Conservation (phyloP, 306 rosid species). For the Trifolium subterraneum region DNA sequence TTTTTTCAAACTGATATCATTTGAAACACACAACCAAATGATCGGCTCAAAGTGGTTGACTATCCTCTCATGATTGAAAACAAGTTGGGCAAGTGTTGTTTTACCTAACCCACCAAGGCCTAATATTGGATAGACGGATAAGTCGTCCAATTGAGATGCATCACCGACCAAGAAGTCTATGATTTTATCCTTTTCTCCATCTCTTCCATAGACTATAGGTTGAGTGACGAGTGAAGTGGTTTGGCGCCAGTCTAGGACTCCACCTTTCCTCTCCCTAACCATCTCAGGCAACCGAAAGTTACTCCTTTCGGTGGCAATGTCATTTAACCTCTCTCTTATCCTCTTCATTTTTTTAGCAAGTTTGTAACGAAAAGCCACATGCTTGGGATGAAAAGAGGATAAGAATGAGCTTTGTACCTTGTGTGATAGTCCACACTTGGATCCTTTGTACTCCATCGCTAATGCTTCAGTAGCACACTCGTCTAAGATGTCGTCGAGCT, state of each 20-base stretch:
- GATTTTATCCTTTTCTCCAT: not conserved
- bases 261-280: not conserved
- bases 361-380: conserved; percentile 9
- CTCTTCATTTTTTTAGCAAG: conserved; percentile 24
- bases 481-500: conserved; percentile 42
- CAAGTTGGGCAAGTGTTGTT: conserved; percentile 40
- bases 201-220: conserved; percentile 31
- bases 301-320: conserved; percentile 3
- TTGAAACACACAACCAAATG: conserved; percentile 31
- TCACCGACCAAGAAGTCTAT: conserved; percentile 14
- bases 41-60: conserved; percentile 14
- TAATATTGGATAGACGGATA: not conserved
- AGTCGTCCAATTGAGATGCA: not conserved
- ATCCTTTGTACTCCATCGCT: not conserved
- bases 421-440: not conserved
- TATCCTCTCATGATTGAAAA: conserved; percentile 35
- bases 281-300: not conserved
- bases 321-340: not conserved
- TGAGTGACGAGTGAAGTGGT: not conserved
- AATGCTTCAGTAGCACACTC: conserved; percentile 18
- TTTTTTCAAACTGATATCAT: conserved; percentile 21
- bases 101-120: conserved; percentile 46
- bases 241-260: conserved; percentile 34
- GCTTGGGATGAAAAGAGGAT: conserved; percentile 24
- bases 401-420: conserved; percentile 25